A percentile compares a stretch with the other conserved stretches of the same genome.
Evolutionary conservation across 2,329 filamentous ascomycete species (phyloP).

Genomic region (Fusarium solani-melongenae): DNA sequence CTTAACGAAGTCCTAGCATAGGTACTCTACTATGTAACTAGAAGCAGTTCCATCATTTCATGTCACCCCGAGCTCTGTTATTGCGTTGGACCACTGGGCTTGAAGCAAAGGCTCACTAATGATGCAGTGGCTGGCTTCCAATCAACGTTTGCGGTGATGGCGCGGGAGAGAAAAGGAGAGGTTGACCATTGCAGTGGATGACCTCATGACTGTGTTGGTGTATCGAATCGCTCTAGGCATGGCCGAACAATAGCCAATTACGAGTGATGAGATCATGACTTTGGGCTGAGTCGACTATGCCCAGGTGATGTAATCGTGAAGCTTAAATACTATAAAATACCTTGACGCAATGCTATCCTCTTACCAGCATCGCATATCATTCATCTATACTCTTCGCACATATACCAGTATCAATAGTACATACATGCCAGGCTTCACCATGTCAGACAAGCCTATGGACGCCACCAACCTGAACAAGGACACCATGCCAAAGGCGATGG

Average conservation of each 20-base stretch:
- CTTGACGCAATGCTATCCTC: background rate
- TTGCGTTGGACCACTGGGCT: background rate
- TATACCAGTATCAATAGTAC: background rate
- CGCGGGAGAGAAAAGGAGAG: background rate
- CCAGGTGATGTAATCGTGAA: slow-evolving; percentile 6
- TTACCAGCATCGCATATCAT: background rate
- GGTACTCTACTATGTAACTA: too few relatives aligned
- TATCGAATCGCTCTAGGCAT: background rate
- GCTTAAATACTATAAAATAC: slow-evolving; percentile 1
- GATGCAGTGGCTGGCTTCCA: background rate
- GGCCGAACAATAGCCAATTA: background rate
- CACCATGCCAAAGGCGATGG: slow-evolving; percentile 55
- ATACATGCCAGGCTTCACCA: background rate
- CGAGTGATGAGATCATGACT: background rate
- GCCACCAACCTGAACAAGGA: background rate
- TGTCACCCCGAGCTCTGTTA: too few relatives aligned
- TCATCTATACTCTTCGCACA: background rate
- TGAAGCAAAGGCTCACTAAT: background rate
- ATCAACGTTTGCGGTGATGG: background rate
- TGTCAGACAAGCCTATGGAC: slow-evolving; percentile 28
- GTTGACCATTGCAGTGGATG: background rate
- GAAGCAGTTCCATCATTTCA: too few relatives aligned
- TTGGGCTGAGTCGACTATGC: background rate
- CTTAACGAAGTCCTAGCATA: too few relatives aligned
- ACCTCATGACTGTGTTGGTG: slow-evolving; percentile 6